Evolutionary conservation across 495 filamentous ascomycete genomes (phyloP).

Genomic region (Chaetomium fimeti): DNA sequence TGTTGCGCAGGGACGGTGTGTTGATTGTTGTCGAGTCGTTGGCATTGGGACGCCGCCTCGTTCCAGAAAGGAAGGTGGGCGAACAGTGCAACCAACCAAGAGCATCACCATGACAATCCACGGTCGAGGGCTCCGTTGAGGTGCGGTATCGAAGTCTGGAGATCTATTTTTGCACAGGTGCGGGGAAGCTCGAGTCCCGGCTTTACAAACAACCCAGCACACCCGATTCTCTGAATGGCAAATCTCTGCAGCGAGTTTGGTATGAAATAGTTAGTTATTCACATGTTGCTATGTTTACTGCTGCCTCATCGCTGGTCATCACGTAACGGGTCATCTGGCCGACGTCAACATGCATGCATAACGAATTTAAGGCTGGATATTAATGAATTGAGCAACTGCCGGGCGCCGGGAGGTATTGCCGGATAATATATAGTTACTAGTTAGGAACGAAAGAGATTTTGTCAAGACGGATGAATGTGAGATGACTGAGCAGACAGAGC

Average conservation of each 20-base stretch:
- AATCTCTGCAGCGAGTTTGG: no score
- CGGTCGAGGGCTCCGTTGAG: not conserved
- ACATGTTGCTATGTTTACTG: not conserved
- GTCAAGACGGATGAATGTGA: not conserved
- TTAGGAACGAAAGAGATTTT: no score
- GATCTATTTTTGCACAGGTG: not conserved
- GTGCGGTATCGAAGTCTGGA: not conserved
- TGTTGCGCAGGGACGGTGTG: not conserved
- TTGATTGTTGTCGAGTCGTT: not conserved
- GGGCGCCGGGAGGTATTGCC: not conserved
- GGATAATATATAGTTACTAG: no score
- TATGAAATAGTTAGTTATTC: no score
- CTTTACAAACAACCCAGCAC: no score
- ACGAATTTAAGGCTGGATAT: not conserved
- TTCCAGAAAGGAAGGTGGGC: constrained; percentile 12
- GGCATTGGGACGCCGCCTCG: not conserved
- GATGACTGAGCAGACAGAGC: not conserved
- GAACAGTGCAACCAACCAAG: constrained; percentile 9
- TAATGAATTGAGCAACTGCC: not conserved
- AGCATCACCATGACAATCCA: not conserved
- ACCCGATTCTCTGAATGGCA: no score
- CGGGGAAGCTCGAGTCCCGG: not conserved
- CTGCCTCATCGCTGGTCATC: no score
- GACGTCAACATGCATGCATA: constrained; percentile 12
- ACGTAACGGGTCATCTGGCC: not conserved